Evolutionary conservation across 129 eudicot species (phyloP), one percentile per base, ranked within the genome.

Genomic region (Flaveria brownii): DNA sequence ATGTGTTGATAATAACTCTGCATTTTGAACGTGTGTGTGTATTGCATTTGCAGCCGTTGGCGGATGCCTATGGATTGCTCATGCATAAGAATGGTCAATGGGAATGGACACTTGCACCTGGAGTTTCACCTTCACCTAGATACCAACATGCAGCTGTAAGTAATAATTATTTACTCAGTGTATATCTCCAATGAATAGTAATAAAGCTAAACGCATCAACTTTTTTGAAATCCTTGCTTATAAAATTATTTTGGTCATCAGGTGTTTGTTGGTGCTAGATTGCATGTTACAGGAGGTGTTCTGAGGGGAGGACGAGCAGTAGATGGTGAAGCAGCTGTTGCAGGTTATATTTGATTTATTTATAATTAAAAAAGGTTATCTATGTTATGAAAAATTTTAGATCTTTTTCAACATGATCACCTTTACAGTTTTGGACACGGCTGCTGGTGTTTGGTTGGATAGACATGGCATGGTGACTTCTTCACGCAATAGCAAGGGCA

Each of bases 71-170:
- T 86, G 98, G 98, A 77, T 76, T 94, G 84, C 93, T 91, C 59
- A 91, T 91, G 96, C 98, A 94, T 87, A 86, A 90, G 67, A 94
- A 84, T 83, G 98, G 98, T 59, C 87, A 87, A 77, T 94, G 98
- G 98, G 96, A 94, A 77, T 94, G 98, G 98, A 94, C 98, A 74
- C 98, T 89, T 84, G 98, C 98, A 77, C 98, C 98, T 49, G 97
- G 97, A 36, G 92, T 94, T 62, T 87, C 97, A 33, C 98, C 98
- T 39, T 94, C 98, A 14, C 87, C 96, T 59, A 91, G 98, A 78
- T 94, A 94, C 84, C 96, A 90, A 79, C 98, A 94, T 85, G 98
- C 97, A 30, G 90, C 96, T 78, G 98, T 94, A 86, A 87, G 96
- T 85, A 26, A 39, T 69, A 20, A 5, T 43, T 64, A 2, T 28